Conservation (phyloP, 1,139 yeast species). For the Saccharomyces pastorianus region DNA sequence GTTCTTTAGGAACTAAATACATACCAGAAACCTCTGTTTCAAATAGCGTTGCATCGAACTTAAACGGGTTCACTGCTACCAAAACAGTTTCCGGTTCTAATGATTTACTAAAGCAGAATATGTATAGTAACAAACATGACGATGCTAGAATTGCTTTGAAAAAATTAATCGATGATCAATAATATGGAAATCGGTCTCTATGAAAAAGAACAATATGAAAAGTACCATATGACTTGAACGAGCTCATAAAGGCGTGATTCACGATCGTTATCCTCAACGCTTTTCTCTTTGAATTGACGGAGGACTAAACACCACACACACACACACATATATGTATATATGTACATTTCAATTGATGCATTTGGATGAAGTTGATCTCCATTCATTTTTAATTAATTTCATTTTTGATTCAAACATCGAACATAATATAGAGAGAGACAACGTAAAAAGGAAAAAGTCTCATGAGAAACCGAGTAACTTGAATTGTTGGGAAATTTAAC, state of each 20-base stretch:
- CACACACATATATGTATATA: background rate
- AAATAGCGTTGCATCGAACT: background rate
- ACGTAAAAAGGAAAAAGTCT: background rate
- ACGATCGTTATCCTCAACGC: background rate
- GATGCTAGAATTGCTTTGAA: constrained; percentile 28
- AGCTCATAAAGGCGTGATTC: no score
- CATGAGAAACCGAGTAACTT: background rate
- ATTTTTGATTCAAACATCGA: background rate
- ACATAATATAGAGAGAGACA: background rate
- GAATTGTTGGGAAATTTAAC: no score
- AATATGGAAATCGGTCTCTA: constrained; percentile 4
- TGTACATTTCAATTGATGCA: background rate
- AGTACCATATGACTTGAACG: no score
- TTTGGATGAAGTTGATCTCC: background rate
- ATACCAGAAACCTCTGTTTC: constrained; percentile 5
- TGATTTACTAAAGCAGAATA: background rate
- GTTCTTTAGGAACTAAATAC: constrained; percentile 18
- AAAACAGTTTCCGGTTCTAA: background rate
- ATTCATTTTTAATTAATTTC: background rate
- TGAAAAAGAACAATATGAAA: background rate
- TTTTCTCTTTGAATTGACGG: background rate
- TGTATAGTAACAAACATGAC: constrained; percentile 14
- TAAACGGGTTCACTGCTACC: background rate
- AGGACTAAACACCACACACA: no score
- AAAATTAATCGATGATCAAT: constrained; percentile 22